Percentiles rank a stretch among this genome's conserved stretches.
These are phyloP conservation scores for Cladophialophora carrionii DNA, from an alignment of 2,329 filamentous ascomycete species.

Conservation along the genomic window DNA sequence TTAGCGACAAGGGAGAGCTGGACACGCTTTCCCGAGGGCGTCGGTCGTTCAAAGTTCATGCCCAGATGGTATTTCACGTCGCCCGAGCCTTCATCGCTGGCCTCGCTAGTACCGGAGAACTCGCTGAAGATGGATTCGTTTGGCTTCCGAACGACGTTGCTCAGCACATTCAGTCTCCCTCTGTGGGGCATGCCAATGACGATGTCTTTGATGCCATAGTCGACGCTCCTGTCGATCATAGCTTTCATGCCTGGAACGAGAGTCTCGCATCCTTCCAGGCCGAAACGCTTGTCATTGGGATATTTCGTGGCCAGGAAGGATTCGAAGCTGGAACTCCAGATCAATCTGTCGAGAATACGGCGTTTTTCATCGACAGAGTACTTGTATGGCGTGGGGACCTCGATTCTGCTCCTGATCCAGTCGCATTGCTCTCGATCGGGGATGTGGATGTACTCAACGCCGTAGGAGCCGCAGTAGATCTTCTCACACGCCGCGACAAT, in stretches of 20 bases:
- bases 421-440: conserved; percentile 97
- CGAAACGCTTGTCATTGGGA: conserved; percentile 99
- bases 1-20: conserved; percentile 98
- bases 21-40: conserved; percentile 97
- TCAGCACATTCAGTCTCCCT: conserved; percentile 95
- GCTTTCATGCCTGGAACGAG: conserved; percentile 99
- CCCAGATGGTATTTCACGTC: conserved; percentile 99
- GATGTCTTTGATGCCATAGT: conserved; percentile 98
- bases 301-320: conserved; percentile 95
- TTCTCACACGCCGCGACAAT: conserved; percentile 92
- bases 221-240: conserved; percentile 94
- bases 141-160: conserved; percentile 97
- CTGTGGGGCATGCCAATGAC: conserved; percentile 99
- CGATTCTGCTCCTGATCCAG: conserved; percentile 93
- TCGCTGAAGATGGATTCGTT: conserved; percentile 99
- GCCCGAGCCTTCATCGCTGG: conserved; percentile 92
- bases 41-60: conserved; percentile 99
- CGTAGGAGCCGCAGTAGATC: conserved; percentile 96
- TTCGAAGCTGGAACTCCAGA: conserved; percentile 99
- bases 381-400: conserved; percentile 92
- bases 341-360: conserved; percentile 92
- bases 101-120: conserved; percentile 84
- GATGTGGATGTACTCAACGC: conserved; percentile 98
- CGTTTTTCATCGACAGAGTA: conserved; percentile 99
- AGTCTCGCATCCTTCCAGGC: conserved; percentile 94